phyloP scores from a whole-genome alignment of 306 rosid species.

The Dryas alaskensis region DNA sequence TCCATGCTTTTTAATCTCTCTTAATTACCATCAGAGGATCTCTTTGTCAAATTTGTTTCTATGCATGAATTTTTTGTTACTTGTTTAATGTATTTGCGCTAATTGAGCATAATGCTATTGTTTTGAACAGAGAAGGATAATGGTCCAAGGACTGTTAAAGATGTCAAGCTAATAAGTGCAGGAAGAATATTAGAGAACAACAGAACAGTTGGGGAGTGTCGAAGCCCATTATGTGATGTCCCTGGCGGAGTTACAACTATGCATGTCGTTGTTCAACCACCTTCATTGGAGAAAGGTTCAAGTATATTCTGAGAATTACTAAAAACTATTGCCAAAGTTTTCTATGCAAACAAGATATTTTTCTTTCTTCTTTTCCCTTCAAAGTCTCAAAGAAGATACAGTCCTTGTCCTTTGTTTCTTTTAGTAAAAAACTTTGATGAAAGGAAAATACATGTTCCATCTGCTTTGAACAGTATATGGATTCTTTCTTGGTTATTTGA shows the following conservation, averaged over 20 bases:
- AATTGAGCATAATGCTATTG: slow-evolving; percentile 9
- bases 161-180: slow-evolving; percentile 82
- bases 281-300: slow-evolving; percentile 68
- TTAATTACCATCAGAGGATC: not conserved
- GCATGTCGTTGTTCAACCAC: slow-evolving; percentile 84
- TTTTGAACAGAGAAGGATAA: slow-evolving; percentile 64
- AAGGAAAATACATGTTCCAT: not conserved
- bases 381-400: not conserved
- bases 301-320: slow-evolving; percentile 4
- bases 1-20: not conserved
- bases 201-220: slow-evolving; percentile 83
- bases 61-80: not conserved
- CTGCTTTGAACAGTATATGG: not conserved
- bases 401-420: not conserved
- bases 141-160: slow-evolving; percentile 86
- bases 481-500: not conserved
- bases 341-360: not conserved
- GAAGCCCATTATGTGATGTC: slow-evolving; percentile 69
- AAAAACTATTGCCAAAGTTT: not conserved
- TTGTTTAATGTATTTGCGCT: slow-evolving; percentile 8
- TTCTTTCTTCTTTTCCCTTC: not conserved
- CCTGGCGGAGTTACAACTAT: slow-evolving; percentile 88
- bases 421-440: slow-evolving; percentile 10
- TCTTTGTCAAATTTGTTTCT: not conserved
- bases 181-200: slow-evolving; percentile 83